These are phyloP conservation scores for Fusarium subglutinans DNA, from an alignment of 2,329 filamentous ascomycete species.

Conservation along the genomic window DNA sequence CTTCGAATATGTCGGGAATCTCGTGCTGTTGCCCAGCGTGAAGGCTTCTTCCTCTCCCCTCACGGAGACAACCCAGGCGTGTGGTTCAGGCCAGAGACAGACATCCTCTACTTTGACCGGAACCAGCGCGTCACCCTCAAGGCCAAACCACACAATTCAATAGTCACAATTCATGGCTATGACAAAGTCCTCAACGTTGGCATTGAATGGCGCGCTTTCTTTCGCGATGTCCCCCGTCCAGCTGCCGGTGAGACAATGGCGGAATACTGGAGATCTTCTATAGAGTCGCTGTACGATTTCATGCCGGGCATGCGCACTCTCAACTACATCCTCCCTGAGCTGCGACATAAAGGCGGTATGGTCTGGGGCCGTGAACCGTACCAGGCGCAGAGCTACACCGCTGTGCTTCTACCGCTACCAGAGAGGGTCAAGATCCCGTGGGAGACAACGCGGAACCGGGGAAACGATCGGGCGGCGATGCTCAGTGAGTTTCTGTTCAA, in stretches of 20 bases:
- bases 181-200: conserved; percentile 43
- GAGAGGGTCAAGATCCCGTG: conserved; percentile 37
- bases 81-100: conserved; percentile 41
- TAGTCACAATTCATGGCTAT: conserved; percentile 28
- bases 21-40: conserved; percentile 39
- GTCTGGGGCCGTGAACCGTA: conserved; percentile 43
- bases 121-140: conserved; percentile 36
- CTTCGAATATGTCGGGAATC: conserved; percentile 41
- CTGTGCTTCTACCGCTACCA: conserved; percentile 35
- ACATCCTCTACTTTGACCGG: conserved; percentile 46
- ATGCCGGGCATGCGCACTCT: conserved; percentile 39
- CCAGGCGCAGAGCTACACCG: conserved; percentile 22
- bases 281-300: conserved; percentile 34
- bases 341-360: conserved; percentile 40
- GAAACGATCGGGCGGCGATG: neutral
- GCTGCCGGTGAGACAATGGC: conserved; percentile 31
- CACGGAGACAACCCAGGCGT: conserved; percentile 15
- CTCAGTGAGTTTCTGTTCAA: conserved; percentile 1
- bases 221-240: conserved; percentile 39
- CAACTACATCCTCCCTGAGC: conserved; percentile 41
- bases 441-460: conserved; percentile 26
- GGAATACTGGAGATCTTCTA: conserved; percentile 32
- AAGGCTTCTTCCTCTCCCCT: conserved; percentile 40
- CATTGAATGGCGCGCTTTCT: conserved; percentile 45
- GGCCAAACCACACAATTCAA: conserved; percentile 9